Evolutionary conservation across 495 filamentous ascomycete genomes (phyloP), one percentile per base, ranked within the genome.

Genomic region (Penicillium cataractarum): DNA sequence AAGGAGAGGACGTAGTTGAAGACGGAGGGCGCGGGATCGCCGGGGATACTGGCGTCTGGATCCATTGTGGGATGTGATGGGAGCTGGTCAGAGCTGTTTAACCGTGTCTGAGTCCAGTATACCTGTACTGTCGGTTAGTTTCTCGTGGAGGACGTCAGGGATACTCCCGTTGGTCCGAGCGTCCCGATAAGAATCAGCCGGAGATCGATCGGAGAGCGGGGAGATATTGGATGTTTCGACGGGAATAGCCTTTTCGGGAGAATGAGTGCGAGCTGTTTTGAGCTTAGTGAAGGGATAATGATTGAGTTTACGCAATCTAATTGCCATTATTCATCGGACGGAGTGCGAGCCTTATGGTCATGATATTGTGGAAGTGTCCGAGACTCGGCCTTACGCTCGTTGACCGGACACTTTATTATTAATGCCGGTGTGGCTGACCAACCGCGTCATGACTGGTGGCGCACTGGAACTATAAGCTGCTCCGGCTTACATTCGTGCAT

Each of bases 1-100:
- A 97, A 97, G 63, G 90, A 91, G 54, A 93, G 82, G 61, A 92
- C 81, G 80, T 90, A 96, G 76, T 89, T 91, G 76, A 94, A 82
- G 58, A 88, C 75, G 1, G 88, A 85, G 37, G 90, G 89, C 5
- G 87, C 83, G 22, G 89, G 87, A 57, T 83, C 66, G 53, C 65
- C 48, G n/a, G 74, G 62, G 39, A 67, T 44, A 29, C 62, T 65
- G 46, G 67, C 64, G 54, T 75, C 64, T 50, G 76, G 65, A 48
- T 74, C 74, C 72, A 76, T 78, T 60, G 27, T 12, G 27, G n/a
- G n/a, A 17, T 21, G 22, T n/a, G 15, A 15, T 42, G 19, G 32
- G 42, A 21, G 29, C 2, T 51, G 40, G 44, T 33, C 21, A 17
- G 49, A 26, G 53, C 15, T 37, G 31, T 26, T 12, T 57, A n/a